Evolutionary conservation across 1,284 basidiomycete species (phyloP).

Genomic region (Tetrapyrgos nigripes): DNA sequence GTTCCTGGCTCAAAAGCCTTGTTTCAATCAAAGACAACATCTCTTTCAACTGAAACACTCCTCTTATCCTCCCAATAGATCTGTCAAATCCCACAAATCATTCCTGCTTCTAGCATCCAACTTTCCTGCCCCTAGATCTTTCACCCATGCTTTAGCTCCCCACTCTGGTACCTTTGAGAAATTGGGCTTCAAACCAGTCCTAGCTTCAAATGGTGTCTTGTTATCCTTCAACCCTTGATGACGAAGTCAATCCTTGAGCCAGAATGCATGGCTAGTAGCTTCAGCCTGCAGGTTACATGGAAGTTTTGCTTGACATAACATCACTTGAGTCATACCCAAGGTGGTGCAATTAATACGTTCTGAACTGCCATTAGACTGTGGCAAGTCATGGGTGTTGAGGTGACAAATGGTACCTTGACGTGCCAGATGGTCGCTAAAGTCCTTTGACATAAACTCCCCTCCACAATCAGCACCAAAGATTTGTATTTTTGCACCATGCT

Average conservation of each 20-base stretch:
- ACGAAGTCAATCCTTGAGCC: slow-evolving; percentile 38
- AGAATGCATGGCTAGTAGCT: slow-evolving; percentile 32
- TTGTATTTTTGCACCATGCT: slow-evolving; percentile 27
- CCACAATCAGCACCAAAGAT: slow-evolving; percentile 34
- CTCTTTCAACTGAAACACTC: slow-evolving; percentile 36
- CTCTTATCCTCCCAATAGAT: slow-evolving; percentile 42
- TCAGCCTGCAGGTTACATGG: slow-evolving; percentile 39
- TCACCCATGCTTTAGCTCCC: slow-evolving; percentile 29
- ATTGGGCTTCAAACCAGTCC: slow-evolving; percentile 31
- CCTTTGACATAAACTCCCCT: slow-evolving; percentile 32
- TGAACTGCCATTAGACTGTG: slow-evolving; percentile 39
- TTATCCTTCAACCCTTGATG: slow-evolving; percentile 28
- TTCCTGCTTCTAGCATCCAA: slow-evolving; percentile 31
- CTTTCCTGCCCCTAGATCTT: slow-evolving; percentile 30
- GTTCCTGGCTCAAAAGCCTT: slow-evolving; percentile 14
- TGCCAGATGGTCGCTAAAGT: slow-evolving; percentile 32
- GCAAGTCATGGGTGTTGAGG: slow-evolving; percentile 41
- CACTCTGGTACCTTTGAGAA: slow-evolving; percentile 30
- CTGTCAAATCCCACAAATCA: slow-evolving; percentile 37
- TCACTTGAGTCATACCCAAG: slow-evolving; percentile 27
- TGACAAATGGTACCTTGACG: slow-evolving; percentile 32
- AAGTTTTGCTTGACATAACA: slow-evolving; percentile 31
- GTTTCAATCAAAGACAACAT: slow-evolving; percentile 34
- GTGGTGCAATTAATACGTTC: slow-evolving; percentile 40
- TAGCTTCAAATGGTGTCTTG: slow-evolving; percentile 35